A percentile compares a stretch with the other conserved stretches of the same genome.
phyloP scores from a whole-genome alignment of 768 basidiomycete genomes.

The Strobilomyces dryophilus region DNA sequence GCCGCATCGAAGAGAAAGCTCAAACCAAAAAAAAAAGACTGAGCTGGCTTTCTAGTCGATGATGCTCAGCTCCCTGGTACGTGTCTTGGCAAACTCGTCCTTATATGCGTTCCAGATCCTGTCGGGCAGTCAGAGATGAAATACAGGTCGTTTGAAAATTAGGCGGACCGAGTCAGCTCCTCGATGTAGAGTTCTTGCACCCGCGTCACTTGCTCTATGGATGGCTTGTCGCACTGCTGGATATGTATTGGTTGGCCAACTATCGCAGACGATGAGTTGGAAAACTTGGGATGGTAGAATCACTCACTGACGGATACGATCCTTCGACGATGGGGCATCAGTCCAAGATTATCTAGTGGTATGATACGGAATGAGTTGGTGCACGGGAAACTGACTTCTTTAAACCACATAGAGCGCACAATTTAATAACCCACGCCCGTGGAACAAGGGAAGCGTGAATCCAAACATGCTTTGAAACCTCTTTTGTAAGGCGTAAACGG shows the following conservation, averaged over 20 bases:
- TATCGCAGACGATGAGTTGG: slow-evolving; percentile 26
- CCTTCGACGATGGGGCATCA: slow-evolving; percentile 92
- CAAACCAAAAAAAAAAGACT: neutral
- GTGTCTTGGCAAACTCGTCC: slow-evolving; percentile 83
- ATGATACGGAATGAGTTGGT: neutral
- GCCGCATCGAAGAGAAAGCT: neutral
- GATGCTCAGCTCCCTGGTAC: slow-evolving; percentile 73
- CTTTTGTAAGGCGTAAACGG: slow-evolving; percentile 80
- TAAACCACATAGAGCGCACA: slow-evolving; percentile 52
- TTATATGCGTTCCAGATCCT: slow-evolving; percentile 98
- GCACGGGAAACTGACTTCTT: neutral
- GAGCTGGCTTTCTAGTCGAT: slow-evolving; percentile 46
- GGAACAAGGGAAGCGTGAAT: slow-evolving; percentile 96
- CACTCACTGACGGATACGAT: slow-evolving; percentile 96
- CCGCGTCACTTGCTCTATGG: slow-evolving; percentile 72
- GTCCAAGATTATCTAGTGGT: slow-evolving; percentile 71
- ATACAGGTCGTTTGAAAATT: neutral
- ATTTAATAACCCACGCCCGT: slow-evolving; percentile 91
- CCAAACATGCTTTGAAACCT: slow-evolving; percentile 91
- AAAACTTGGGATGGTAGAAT: neutral
- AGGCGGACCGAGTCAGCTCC: slow-evolving; percentile 80
- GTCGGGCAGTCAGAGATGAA: slow-evolving; percentile 4
- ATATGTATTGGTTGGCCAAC: slow-evolving; percentile 90
- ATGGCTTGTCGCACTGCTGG: slow-evolving; percentile 71
- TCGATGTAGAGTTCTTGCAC: slow-evolving; percentile 87